These are phyloP conservation scores for Globisporangium cederbergense DNA, from an alignment of 352 stramenopile genomes.

Conservation along the genomic window DNA sequence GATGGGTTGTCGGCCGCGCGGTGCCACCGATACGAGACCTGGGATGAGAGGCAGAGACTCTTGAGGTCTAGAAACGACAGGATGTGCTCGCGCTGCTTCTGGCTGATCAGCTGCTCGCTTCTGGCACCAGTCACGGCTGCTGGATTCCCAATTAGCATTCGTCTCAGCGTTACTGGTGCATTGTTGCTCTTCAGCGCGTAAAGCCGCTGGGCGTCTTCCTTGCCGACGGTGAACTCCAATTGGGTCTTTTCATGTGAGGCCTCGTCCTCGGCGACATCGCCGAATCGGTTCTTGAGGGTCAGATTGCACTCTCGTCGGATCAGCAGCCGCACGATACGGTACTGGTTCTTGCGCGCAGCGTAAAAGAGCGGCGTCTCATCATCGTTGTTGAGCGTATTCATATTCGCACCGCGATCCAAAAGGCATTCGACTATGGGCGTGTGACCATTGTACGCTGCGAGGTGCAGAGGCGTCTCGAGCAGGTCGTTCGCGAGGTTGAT, in stretches of 20 bases:
- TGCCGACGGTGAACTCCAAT: constrained; percentile 45
- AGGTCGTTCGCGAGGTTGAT: constrained; percentile 43
- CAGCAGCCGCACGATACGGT: constrained; percentile 57
- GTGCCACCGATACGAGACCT: constrained; percentile 73
- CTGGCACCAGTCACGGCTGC: neutral
- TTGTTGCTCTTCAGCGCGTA: constrained; percentile 11
- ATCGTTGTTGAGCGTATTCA: constrained; percentile 49
- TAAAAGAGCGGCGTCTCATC: constrained; percentile 76
- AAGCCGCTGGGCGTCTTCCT: constrained; percentile 42
- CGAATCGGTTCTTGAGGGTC: constrained; percentile 49
- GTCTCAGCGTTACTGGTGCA: neutral
- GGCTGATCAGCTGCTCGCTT: constrained; percentile 29
- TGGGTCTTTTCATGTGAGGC: constrained; percentile 44
- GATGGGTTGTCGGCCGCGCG: constrained; percentile 56
- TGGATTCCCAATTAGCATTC: neutral
- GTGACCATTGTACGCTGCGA: constrained; percentile 65
- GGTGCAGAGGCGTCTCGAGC: constrained; percentile 63
- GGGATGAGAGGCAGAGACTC: constrained; percentile 52
- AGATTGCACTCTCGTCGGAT: constrained; percentile 64
- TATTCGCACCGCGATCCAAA: constrained; percentile 50
- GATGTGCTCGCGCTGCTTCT: constrained; percentile 49
- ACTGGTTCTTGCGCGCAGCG: constrained; percentile 60
- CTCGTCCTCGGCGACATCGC: constrained; percentile 69
- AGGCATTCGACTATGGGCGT: constrained; percentile 50
- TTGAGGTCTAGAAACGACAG: constrained; percentile 68